Evolutionary conservation across 164 flowering plant species (phyloP).

Genomic region (Kalanchoe fedtschenkoi): DNA sequence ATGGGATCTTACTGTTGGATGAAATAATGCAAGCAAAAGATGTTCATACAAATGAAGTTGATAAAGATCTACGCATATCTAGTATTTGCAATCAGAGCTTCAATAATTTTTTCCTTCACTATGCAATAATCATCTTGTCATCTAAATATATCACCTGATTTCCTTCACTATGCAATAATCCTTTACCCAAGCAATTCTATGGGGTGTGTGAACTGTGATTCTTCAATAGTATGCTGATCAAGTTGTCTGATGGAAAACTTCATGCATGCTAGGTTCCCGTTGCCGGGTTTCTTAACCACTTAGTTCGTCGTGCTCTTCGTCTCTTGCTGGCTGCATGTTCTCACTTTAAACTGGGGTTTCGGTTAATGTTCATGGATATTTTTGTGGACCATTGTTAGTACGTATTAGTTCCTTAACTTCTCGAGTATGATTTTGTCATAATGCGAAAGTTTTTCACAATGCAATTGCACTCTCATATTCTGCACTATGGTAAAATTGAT

Average conservation of each 20-base stretch:
- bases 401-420: neutral
- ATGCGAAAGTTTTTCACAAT: constrained; percentile 11
- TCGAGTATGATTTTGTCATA: neutral
- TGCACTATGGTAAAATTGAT: constrained; percentile 71
- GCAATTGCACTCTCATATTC: constrained; percentile 70
- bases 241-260: constrained; percentile 63
- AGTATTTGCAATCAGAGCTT: neutral
- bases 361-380: neutral
- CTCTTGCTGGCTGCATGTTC: too few relatives aligned
- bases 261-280: constrained; percentile 76
- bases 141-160: too few relatives aligned
- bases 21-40: constrained; percentile 79
- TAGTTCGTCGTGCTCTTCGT: constrained; percentile 48
- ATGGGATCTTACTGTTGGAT: constrained; percentile 68
- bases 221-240: constrained; percentile 74
- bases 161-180: constrained; percentile 40
- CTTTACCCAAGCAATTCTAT: constrained; percentile 54
- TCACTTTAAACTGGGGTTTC: constrained; percentile 3
- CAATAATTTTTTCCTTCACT: constrained; percentile 1
- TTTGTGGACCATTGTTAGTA: neutral
- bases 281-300: constrained; percentile 87
- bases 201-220: constrained; percentile 99
- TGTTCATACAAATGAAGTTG: constrained; percentile 25
- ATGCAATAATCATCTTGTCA: too few relatives aligned
- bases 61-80: neutral